These are phyloP conservation scores for Hyaloscypha bicolor DNA, from an alignment of 495 filamentous ascomycete species.

Conservation along the genomic window DNA sequence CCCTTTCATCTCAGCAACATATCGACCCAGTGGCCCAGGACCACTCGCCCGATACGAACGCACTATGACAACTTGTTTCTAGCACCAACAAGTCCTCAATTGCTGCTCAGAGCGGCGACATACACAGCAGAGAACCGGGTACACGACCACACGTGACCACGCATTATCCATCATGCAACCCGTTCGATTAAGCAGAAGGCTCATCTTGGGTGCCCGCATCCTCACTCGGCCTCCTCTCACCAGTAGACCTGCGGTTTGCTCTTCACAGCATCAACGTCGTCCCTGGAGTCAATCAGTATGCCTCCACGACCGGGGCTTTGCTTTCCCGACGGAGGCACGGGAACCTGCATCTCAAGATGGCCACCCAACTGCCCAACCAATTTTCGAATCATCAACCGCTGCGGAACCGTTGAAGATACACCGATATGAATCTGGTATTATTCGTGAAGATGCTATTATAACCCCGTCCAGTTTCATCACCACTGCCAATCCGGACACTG, in stretches of 20 bases:
- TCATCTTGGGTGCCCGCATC: constrained; percentile 2
- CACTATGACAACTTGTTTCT: background rate
- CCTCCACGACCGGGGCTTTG: background rate
- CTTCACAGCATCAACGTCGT: background rate
- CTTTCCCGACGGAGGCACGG: background rate
- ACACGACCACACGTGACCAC: background rate
- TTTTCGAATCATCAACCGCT: background rate
- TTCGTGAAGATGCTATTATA: background rate
- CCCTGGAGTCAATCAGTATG: background rate
- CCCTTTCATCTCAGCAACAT: background rate
- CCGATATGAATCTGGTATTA: too few relatives aligned
- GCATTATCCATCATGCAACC: background rate
- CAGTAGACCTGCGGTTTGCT: background rate
- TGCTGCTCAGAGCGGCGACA: background rate
- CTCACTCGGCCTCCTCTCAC: background rate
- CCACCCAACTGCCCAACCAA: background rate
- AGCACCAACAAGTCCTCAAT: background rate
- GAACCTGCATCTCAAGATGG: background rate
- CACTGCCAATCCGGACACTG: background rate
- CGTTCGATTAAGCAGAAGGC: background rate
- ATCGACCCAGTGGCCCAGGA: background rate
- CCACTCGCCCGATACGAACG: background rate
- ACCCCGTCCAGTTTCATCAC: background rate
- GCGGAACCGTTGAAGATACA: too few relatives aligned
- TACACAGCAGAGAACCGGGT: background rate